These are phyloP conservation scores for Centella asiatica DNA, from an alignment of 129 eudicot genomes.

Conservation along the genomic window DNA sequence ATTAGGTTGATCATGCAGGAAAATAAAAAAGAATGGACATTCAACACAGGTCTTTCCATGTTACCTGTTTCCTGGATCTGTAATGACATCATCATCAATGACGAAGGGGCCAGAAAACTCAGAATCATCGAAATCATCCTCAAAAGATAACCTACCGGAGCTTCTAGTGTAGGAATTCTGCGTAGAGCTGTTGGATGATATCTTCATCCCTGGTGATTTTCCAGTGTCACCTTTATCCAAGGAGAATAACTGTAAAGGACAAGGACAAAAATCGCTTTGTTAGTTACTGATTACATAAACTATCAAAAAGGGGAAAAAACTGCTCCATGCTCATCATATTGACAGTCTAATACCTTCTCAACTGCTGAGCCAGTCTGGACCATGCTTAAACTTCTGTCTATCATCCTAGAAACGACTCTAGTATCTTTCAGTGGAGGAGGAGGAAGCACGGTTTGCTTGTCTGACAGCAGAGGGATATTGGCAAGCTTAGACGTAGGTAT, in stretches of 20 bases:
- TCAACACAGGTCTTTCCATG: constrained; percentile 1
- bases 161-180: constrained; percentile 59
- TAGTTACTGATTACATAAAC: not conserved
- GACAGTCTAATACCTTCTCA: constrained; percentile 48
- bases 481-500: constrained; percentile 49
- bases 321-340: not conserved
- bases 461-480: constrained; percentile 30
- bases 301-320: not conserved
- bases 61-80: constrained; percentile 77
- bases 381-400: constrained; percentile 35
- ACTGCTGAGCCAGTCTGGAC: constrained; percentile 32
- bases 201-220: constrained; percentile 37
- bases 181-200: constrained; percentile 55
- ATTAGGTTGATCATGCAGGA: not conserved
- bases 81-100: constrained; percentile 72
- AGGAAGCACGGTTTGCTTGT: constrained; percentile 43
- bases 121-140: constrained; percentile 68
- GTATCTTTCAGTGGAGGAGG: constrained; percentile 49
- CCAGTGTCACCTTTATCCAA: constrained; percentile 50
- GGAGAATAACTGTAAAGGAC: constrained; percentile 37
- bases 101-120: constrained; percentile 84
- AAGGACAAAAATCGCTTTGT: not conserved
- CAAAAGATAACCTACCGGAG: constrained; percentile 62
- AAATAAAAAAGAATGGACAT: not conserved
- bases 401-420: constrained; percentile 31